Base-by-base conservation (phyloP, 2,329 filamentous ascomycete genomes). In the Zopfia rhizophila region DNA sequence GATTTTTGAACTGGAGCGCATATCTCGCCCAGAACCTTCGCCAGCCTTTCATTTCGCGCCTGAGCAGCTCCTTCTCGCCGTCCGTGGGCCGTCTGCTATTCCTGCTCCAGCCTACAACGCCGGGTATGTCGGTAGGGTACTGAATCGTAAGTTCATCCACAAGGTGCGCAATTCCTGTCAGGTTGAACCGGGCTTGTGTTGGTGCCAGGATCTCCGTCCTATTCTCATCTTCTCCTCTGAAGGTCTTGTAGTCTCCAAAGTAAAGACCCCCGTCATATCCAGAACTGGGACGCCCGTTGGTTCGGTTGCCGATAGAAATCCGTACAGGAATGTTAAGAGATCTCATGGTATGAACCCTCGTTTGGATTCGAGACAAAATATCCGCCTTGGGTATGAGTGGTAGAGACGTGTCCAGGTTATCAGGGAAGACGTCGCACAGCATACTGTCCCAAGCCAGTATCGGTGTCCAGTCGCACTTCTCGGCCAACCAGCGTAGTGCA, bases 381-480 rank as follows among this genome's bases (percentile, higher is more conserved):
- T 71, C 64, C 11, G 51, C 42, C 39, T 69, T 71, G 3, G 65
- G 61, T 4, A 68, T 57, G 29, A 68, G 58, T 1, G 56, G 57
- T 24, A 60, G 53, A 24, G 37, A 60, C 7, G 59, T 55, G 37
- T 68, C 65, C 12, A 70, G 55, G 37, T 71, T 71, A 2, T 58
- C 62, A 5, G 68, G 68, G 23, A 70, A 71, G 2, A 66, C 67
- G 31, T 71, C 68, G 39, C 63, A 70, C 66, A 69, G 69, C 63
- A 71, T 61, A 21, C 30, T 55, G 13, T 69, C 66, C 68, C 67
- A 71, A 7, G 60, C 54, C 1, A 71, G 52, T 8, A 67, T 60
- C 1, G 68, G 67, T 35, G 58, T 67, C 66, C 66, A 71, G 28
- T 57, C 51, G 41, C 66, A 70, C 32, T 64, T 62, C 17, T 60